phyloP scores from a whole-genome alignment of 2,329 filamentous ascomycete species.

The Chrysoporthe deuterocubensis region DNA sequence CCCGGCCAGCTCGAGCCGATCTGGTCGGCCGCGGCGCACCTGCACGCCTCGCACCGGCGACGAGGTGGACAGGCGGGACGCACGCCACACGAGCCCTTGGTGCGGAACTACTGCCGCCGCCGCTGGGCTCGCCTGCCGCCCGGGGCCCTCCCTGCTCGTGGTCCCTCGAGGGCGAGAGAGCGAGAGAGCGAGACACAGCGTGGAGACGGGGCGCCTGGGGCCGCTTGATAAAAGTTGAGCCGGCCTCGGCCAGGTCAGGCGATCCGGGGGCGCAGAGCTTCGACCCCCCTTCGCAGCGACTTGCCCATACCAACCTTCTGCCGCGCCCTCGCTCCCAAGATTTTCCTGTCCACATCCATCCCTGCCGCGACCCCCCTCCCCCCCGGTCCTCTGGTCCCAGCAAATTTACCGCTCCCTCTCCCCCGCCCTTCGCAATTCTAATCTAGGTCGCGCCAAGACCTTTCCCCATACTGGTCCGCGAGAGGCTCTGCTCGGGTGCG shows the following conservation, averaged over 20 bases:
- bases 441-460: slow-evolving; percentile 28
- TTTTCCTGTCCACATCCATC: slow-evolving; percentile 18
- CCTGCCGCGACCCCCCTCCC: slow-evolving; percentile 22
- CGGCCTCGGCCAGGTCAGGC: neutral
- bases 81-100: neutral
- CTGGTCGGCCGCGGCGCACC: neutral
- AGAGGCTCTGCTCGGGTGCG: slow-evolving; percentile 26
- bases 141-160: neutral
- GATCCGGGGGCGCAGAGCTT: neutral
- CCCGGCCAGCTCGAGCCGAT: neutral
- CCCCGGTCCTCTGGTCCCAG: slow-evolving; percentile 19
- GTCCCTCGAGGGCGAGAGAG: neutral
- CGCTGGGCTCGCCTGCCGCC: neutral
- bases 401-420: slow-evolving; percentile 24
- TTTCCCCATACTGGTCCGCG: slow-evolving; percentile 29
- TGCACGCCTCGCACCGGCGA: slow-evolving; percentile 1
- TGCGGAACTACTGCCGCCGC: too few relatives aligned
- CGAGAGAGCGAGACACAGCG: too few relatives aligned
- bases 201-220: neutral
- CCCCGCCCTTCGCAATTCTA: slow-evolving; percentile 27
- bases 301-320: neutral
- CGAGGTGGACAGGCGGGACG: neutral
- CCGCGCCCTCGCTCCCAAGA: slow-evolving; percentile 3
- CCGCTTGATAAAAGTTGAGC: neutral
- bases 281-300: neutral